These are phyloP conservation scores for Amanita polypyramis DNA, from an alignment of 768 basidiomycete species.

Conservation along the genomic window DNA sequence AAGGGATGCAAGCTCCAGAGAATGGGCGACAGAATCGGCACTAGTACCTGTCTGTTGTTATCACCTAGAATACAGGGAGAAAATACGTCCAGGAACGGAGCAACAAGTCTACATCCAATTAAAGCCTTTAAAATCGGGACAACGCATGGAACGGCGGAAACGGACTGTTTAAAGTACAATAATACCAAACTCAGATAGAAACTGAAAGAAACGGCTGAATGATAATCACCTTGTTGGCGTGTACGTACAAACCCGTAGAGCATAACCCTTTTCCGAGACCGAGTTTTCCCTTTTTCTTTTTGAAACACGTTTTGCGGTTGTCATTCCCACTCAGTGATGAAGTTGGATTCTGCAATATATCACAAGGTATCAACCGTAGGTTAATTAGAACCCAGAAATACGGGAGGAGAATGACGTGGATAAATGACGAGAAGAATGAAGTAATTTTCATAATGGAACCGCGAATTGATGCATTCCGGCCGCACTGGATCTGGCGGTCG, in stretches of 20 bases:
- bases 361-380: slow-evolving; percentile 5
- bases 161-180: slow-evolving; percentile 7
- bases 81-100: not conserved
- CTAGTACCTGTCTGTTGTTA: not conserved
- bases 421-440: slow-evolving; percentile 4
- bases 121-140: not conserved
- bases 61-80: not conserved
- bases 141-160: not conserved
- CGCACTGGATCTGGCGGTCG: slow-evolving; percentile 1
- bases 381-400: slow-evolving; percentile 6
- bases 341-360: slow-evolving; percentile 5
- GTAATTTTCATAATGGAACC: not conserved
- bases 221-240: slow-evolving; percentile 3
- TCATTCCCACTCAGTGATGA: not conserved
- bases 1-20: not conserved
- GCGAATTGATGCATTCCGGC: not conserved
- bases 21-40: not conserved
- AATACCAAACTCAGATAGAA: slow-evolving; percentile 7
- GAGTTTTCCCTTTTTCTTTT: slow-evolving; percentile 4
- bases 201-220: not conserved
- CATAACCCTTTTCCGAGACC: slow-evolving; percentile 3
- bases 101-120: not conserved
- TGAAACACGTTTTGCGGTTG: slow-evolving; percentile 2
- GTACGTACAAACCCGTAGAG: slow-evolving; percentile 7
- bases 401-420: slow-evolving; percentile 1